phyloP scores from a whole-genome alignment of 108 stramenopile genomes.

The Epithemia pelagica region DNA sequence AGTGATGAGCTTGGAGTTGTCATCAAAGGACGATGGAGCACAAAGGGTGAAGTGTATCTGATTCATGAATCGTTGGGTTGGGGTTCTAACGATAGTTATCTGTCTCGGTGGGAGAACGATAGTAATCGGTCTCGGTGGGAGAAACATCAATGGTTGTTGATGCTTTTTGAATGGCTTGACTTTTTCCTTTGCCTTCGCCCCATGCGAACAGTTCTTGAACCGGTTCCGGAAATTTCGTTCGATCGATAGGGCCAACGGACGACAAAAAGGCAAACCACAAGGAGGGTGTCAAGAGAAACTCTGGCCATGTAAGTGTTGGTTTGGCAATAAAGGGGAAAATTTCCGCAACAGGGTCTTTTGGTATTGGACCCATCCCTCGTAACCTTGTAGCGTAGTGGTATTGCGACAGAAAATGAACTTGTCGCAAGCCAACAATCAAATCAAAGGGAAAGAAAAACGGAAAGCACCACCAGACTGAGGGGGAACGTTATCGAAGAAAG shows the following conservation, averaged over 20 bases:
- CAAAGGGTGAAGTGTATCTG: too few relatives aligned
- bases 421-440: slow-evolving; percentile 35
- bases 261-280: slow-evolving; percentile 26
- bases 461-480: slow-evolving; percentile 24
- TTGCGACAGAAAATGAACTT: slow-evolving; percentile 34
- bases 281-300: slow-evolving; percentile 23
- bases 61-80: too few relatives aligned
- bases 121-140: too few relatives aligned
- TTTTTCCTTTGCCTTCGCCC: slow-evolving; percentile 3
- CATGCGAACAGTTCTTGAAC: slow-evolving; percentile 14
- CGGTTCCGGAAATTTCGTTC: slow-evolving; percentile 17
- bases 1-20: too few relatives aligned
- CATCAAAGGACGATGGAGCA: too few relatives aligned
- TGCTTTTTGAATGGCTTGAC: too few relatives aligned
- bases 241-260: slow-evolving; percentile 19
- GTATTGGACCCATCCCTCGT: slow-evolving; percentile 10
- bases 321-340: slow-evolving; percentile 33
- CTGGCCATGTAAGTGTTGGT: slow-evolving; percentile 24
- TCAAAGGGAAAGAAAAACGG: slow-evolving; percentile 36
- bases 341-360: slow-evolving; percentile 25
- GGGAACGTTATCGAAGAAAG: not conserved
- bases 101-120: too few relatives aligned
- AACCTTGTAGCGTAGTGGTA: slow-evolving; percentile 17
- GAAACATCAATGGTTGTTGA: too few relatives aligned
- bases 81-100: too few relatives aligned